phyloP scores from a whole-genome alignment of 345 rosid genomes.

The Barbarea vulgaris region DNA sequence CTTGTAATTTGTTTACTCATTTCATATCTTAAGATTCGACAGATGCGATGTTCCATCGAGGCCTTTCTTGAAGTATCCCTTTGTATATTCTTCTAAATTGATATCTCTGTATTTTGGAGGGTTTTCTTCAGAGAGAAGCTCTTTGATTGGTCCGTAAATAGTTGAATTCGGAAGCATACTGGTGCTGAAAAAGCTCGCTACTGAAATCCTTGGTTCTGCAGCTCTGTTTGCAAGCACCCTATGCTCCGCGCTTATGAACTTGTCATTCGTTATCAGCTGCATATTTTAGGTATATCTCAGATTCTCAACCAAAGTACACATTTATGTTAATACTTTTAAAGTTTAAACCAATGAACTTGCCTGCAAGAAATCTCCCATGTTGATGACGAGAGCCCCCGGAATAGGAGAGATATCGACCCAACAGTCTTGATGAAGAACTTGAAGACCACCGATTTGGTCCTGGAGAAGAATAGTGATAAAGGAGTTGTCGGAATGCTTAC shows the following conservation, averaged over 20 bases:
- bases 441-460: slow-evolving; percentile 53
- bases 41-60: slow-evolving; percentile 37
- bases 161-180: not conserved
- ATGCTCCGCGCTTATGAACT: slow-evolving; percentile 39
- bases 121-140: slow-evolving; percentile 42
- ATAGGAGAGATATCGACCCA: slow-evolving; percentile 46
- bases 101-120: slow-evolving; percentile 41
- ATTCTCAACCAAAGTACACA: not conserved
- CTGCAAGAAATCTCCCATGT: slow-evolving; percentile 47
- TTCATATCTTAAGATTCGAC: slow-evolving; percentile 38
- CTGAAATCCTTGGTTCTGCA: slow-evolving; percentile 47
- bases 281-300: not conserved
- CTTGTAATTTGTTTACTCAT: too few relatives aligned
- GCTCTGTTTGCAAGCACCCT: slow-evolving; percentile 38
- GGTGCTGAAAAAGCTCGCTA: slow-evolving; percentile 43
- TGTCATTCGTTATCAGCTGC: slow-evolving; percentile 46
- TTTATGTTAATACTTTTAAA: too few relatives aligned
- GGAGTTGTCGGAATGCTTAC: slow-evolving; percentile 37
- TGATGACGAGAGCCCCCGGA: slow-evolving; percentile 39
- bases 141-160: slow-evolving; percentile 46
- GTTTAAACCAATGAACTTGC: slow-evolving; percentile 24
- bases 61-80: slow-evolving; percentile 32
- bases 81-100: slow-evolving; percentile 27
- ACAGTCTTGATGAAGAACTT: slow-evolving; percentile 37
- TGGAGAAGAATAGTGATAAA: slow-evolving; percentile 50